Percentiles rank a stretch among this genome's conserved stretches.
Evolutionary conservation across 2,329 filamentous ascomycete genomes (phyloP).

Genomic region (Escovopsis weberi): DNA sequence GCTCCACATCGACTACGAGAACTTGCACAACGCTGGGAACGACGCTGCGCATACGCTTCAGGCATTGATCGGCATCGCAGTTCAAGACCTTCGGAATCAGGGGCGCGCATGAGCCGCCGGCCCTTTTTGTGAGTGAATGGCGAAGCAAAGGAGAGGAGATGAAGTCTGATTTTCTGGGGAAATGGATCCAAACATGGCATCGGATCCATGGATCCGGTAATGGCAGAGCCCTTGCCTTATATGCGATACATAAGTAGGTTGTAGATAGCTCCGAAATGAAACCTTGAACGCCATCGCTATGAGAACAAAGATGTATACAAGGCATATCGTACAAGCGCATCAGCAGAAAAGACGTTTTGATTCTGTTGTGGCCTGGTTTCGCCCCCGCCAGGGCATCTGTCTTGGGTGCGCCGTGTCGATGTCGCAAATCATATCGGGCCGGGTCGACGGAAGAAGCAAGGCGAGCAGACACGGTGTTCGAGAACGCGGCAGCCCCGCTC

Average conservation of each 20-base stretch:
- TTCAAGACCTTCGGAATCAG: slow-evolving; percentile 11
- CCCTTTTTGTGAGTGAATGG: no score
- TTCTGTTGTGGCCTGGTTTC: no score
- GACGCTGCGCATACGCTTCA: slow-evolving; percentile 70
- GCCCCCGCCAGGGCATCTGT: no score
- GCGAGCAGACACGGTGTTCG: no score
- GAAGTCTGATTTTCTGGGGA: slow-evolving; percentile 3
- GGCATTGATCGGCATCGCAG: slow-evolving; percentile 43
- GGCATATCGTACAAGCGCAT: slow-evolving; percentile 18
- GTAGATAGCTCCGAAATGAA: slow-evolving; percentile 12
- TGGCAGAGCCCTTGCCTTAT: neutral
- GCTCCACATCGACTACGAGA: slow-evolving; percentile 45
- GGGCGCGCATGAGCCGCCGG: neutral
- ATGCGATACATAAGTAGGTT: neutral
- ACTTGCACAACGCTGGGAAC: slow-evolving; percentile 80
- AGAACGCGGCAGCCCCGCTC: no score
- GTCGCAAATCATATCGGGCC: no score
- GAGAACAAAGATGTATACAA: slow-evolving; percentile 13
- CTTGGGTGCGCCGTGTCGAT: no score
- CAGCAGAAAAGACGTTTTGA: no score
- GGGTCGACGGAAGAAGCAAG: no score
- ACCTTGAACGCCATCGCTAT: slow-evolving; percentile 30
- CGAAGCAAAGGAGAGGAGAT: neutral
- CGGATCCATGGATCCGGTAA: neutral
- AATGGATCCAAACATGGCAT: neutral